Base-by-base conservation (phyloP, 164 flowering plant genomes). In the Berberis thunbergii region DNA sequence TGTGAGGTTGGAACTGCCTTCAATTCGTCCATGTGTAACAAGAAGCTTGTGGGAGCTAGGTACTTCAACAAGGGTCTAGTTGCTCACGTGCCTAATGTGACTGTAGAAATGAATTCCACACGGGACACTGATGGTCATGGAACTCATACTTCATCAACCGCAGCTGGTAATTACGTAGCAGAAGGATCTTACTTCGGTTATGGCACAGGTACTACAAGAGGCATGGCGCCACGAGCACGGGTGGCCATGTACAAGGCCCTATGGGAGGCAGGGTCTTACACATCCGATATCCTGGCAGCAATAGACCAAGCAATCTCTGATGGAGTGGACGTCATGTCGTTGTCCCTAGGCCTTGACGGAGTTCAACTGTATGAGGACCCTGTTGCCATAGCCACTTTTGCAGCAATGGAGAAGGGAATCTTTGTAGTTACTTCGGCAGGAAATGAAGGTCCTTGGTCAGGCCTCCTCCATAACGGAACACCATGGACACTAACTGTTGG, bases 401-500 rank as follows among this genome's bases (percentile, higher is more conserved):
- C 85, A 0, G 93, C 88, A 7, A 42, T 77, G 55, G 83, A 83
- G 69, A 82, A 76, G 66, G 85, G 83, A 0, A 76, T 87, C 12
- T 79, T 89, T 6, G 88, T 86, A 2, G 67, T 89, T 1, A 59
- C 86, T 0, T 89, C 94, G 0, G 85, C 96, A 0, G 94, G 96
- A 43, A 89, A 89, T 58, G 77, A 66, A 2, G 94, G 96, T n/a
- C 91, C 93, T 44, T 45, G 6, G 42, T 1, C 40, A 10, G 73
- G 44, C 3, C 58, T 74, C 2, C 61, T 87, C 1, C 87, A 84
- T 67, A 89, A 89, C 59, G 91, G 89, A 2, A 72, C 70, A 0
- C 91, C 96, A 1, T 89, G 96, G 96, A 73, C 80, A 41, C 63
- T 84, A 7, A 89, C 89, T 0, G 90, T 87, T 6, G 90, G 81